Base-by-base conservation (phyloP, 257 asterid species). In the Vinca minor region DNA sequence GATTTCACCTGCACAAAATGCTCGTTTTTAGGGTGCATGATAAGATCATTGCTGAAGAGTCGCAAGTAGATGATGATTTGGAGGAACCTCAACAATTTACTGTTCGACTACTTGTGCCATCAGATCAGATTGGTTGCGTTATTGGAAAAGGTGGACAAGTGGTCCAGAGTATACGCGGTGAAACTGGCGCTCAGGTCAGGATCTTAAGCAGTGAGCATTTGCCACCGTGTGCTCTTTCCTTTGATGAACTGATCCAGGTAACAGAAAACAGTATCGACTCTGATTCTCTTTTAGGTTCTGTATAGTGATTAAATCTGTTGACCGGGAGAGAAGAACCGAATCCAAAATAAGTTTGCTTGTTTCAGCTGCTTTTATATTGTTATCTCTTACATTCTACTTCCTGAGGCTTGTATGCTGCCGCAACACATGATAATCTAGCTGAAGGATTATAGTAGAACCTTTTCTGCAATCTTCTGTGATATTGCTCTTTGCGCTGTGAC, bases 181-280 rank as follows among this genome's bases (percentile, higher is more conserved):
- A 84, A 73, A 88, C 94, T 45, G 82, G 76, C 54, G 87, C 98
- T 36, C 98, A 86, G 79, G 76, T 91, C 59, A 88, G 90, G 63
- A 82, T 91, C 44, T 72, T 86, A 65, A 85, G 90, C 66, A 83
- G 85, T 20, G 96, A 86, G 63, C 90, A 91, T 78, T 73, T 91
- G 70, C 98, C 98, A 0, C 95, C 96, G 45, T 91, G 98, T 82
- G 96, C 96, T 68, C 67, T 91, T 61, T 73, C 81, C 68, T 77
- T 96, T 15, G 98, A 91, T 66, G 98, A 88, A 74, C 79, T 91
- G 62, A 74, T 91, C 66, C 96, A 86, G 98, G 98, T 91, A 73
- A 53, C 15, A 8, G 32, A 50, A 41, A 58, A 62, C 65, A 41
- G 1, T 25, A 20, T 29, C 31, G 14, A 23, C 2, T 17, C 42